phyloP scores from a whole-genome alignment of 805 yeast genomes.

The Yamadazyma laniorum region DNA sequence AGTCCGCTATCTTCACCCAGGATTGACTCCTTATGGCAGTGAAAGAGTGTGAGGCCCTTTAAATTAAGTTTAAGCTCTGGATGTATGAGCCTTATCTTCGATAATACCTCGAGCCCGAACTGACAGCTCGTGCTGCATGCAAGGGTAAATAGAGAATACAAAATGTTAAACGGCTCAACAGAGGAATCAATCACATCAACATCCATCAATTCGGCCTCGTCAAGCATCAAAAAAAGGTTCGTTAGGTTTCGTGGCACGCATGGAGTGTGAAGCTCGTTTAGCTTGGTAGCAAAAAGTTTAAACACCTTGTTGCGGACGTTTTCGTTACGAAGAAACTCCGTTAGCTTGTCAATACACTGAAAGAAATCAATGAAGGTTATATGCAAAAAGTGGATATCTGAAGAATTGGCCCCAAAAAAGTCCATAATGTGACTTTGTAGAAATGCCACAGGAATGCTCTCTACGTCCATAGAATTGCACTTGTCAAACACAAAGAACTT shows the following conservation, averaged over 20 bases:
- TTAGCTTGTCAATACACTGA: constrained; percentile 23
- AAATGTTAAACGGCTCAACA: constrained; percentile 18
- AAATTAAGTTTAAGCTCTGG: constrained; percentile 24
- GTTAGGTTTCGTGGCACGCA: constrained; percentile 24
- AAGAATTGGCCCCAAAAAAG: constrained; percentile 24
- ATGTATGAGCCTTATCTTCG: constrained; percentile 20
- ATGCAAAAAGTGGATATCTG: constrained; percentile 28
- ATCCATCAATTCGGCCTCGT: constrained; percentile 27
- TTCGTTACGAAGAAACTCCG: constrained; percentile 21
- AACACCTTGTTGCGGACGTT: constrained; percentile 27
- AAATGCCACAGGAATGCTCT: constrained; percentile 6
- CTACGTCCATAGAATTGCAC: constrained; percentile 17
- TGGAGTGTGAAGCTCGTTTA: constrained; percentile 25
- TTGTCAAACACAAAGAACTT: constrained; percentile 34
- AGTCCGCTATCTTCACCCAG: not conserved
- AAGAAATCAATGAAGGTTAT: constrained; percentile 30
- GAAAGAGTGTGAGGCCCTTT: constrained; percentile 29
- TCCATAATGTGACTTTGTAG: constrained; percentile 25
- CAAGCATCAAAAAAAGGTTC: constrained; percentile 32
- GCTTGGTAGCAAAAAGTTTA: constrained; percentile 28
- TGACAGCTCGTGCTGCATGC: constrained; percentile 33
- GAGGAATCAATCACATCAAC: constrained; percentile 19
- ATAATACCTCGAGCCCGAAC: constrained; percentile 28
- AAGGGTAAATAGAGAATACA: constrained; percentile 26
- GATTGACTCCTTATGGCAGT: constrained; percentile 28